Evolutionary conservation across 164 flowering plant species (phyloP).

Genomic region (Aristolochia contorta): DNA sequence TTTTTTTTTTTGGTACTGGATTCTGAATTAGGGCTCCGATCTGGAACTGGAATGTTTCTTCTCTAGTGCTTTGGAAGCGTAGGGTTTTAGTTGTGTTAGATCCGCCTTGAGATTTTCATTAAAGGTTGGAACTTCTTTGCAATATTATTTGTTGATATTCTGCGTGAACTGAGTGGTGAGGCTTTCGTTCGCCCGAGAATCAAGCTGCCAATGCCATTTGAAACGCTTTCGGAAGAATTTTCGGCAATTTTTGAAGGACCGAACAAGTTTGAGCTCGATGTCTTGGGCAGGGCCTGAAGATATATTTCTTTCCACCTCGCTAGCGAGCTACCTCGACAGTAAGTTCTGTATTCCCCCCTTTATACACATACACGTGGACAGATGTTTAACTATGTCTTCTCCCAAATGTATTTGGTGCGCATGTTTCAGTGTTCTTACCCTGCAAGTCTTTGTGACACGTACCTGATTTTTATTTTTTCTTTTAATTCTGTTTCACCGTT

Average conservation of each 20-base stretch:
- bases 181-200: neutral
- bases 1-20: too few species aligned
- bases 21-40: too few species aligned
- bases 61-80: too few species aligned
- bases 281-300: slow-evolving; percentile 46
- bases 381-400: neutral
- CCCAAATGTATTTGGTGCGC: neutral
- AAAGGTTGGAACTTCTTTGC: too few species aligned
- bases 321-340: slow-evolving; percentile 47
- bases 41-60: too few species aligned
- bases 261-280: slow-evolving; percentile 16
- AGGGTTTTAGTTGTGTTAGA: too few species aligned
- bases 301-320: slow-evolving; percentile 37
- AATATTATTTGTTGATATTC: too few species aligned
- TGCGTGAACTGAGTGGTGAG: neutral
- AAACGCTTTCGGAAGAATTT: slow-evolving; percentile 7
- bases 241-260: slow-evolving; percentile 13
- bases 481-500: too few species aligned
- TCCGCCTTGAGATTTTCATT: too few species aligned
- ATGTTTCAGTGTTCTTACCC: neutral
- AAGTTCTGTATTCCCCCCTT: slow-evolving; percentile 6
- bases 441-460: too few species aligned
- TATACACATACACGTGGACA: neutral
- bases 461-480: too few species aligned
- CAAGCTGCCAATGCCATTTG: slow-evolving; percentile 25